Base-by-base conservation (phyloP, 1,284 basidiomycete species). In the Ustilago cynodontis region DNA sequence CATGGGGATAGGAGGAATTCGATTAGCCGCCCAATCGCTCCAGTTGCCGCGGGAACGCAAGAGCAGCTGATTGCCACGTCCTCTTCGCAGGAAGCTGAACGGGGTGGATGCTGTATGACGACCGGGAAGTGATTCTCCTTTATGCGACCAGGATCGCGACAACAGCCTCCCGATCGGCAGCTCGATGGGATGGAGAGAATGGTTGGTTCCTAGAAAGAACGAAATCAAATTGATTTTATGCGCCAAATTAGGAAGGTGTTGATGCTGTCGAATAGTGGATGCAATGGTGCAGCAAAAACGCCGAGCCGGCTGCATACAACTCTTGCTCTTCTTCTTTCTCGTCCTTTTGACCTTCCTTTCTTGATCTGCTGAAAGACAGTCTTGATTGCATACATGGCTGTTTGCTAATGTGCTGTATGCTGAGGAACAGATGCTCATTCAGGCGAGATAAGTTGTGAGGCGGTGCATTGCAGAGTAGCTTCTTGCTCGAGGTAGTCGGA, bases 191-290 rank as follows among this genome's bases (percentile, higher is more conserved):
- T 43, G 41, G 41, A 43, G n/a, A 14, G 41, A 20, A 6, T 33
- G 31, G 31, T 39, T 43, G 41, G 41, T 43, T 43, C 41, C 41
- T 43, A 43, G 41, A 22, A 43, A 43, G 7, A 20, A 20, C 31
- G n/a, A 22, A 43, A 22, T 43, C 6, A 20, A 43, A 37, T 37
- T 11, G 11, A 43, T 16, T 43, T 20, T 11, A 43, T 33, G 31
- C 31, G 31, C 64, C 58, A 31, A 39, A 53, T 68, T 59, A 24
- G 65, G 65, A 68, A 62, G 55, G 65, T 61, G 55, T 55, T 33
- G 20, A 24, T 22, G n/a, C 52, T 56, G 54, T 54, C 52, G 53
- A 53, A 53, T 22, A 58, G 50, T 24, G 43, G 10, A 43, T 51
- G 60, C 41, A 64, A 52, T 57, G 37, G 45, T 28, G 60, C 60